Base-by-base conservation (phyloP, 192 early-diverging fungal species). In the Spizellomyces punctatus region DNA sequence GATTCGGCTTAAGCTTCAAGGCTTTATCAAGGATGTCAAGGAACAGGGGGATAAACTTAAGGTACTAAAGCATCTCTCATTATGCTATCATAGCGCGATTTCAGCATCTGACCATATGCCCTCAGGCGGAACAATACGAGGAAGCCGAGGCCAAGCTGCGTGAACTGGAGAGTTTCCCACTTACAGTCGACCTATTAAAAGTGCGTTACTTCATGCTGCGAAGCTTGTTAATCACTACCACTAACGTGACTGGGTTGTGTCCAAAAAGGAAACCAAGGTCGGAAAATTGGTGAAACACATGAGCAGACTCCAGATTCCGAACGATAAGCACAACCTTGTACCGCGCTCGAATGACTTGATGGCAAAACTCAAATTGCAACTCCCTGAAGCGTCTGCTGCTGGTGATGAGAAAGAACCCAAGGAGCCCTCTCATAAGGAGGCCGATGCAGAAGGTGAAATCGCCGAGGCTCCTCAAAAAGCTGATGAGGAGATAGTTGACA, bases 281-380 rank as follows among this genome's bases (percentile, higher is more conserved):
- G 59, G 22, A 17, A 61, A 61, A 9, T 17, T 61, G 14, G 42
- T 61, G 6, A 61, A 41, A 61, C 42, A 41, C 42, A 61, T 61
- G 59, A 41, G 21, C 21, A 16, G 59, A 14, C 17, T 61, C 21
- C 22, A 16, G 59, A 16, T 61, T 42, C 14, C 12, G 4, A 42
- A 61, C 14, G 59, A 61, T 42, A 61, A 16, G 42, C 22, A 61
- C 59, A 61, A 61, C 6, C 59, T 61, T 16, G 36, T 61, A 36
- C 21, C 17, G 59, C 17, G 59, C 14, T 41, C 6, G 17, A 10
- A 41, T 5, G 59, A 17, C 17, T 41, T 61, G 14, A 16, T 41
- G 17, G 59, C 59, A 17, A 61, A 61, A 41, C 42, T 27, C 14
- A 16, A 10, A 41, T 5, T 14, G 17, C 17, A 27, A 41, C 6